These are phyloP conservation scores for Rhodotorula sp. DNA, from an alignment of 1,284 basidiomycete species.

Conservation along the genomic window DNA sequence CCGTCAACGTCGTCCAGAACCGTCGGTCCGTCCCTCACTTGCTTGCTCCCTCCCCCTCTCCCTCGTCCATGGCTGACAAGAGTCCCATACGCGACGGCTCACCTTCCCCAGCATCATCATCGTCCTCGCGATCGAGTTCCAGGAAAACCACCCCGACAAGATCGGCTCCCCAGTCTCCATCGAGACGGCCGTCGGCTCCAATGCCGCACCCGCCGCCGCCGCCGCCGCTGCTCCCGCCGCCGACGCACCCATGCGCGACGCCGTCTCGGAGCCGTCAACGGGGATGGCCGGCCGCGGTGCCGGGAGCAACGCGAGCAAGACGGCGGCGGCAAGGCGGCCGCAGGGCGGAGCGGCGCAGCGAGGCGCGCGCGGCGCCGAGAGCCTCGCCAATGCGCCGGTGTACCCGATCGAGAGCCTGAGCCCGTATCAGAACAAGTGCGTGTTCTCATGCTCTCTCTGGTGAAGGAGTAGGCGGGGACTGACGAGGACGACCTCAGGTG, in stretches of 20 bases:
- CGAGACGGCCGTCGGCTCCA: slow-evolving; percentile 43
- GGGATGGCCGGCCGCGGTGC: slow-evolving; percentile 5
- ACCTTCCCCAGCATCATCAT: slow-evolving; percentile 69
- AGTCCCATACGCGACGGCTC: background rate
- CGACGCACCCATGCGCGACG: slow-evolving; percentile 7
- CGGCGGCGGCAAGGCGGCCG: slow-evolving; percentile 23
- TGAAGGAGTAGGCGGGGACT: background rate
- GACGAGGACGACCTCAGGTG: slow-evolving; percentile 55
- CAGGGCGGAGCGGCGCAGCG: slow-evolving; percentile 2
- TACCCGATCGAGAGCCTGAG: slow-evolving; percentile 93
- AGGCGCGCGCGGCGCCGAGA: slow-evolving; percentile 4
- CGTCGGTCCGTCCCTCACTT: slow-evolving; percentile 63
- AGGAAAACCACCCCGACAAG: slow-evolving; percentile 61
- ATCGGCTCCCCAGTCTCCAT: slow-evolving; percentile 69
- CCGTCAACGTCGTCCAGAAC: slow-evolving; percentile 80
- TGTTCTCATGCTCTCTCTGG: background rate
- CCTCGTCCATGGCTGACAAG: slow-evolving; percentile 7
- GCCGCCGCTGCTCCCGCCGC: background rate
- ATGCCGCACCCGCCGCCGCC: background rate
- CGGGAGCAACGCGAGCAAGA: slow-evolving; percentile 40
- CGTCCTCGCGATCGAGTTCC: slow-evolving; percentile 62
- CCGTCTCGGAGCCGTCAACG: slow-evolving; percentile 10
- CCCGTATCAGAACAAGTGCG: slow-evolving; percentile 90
- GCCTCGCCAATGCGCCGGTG: slow-evolving; percentile 54
- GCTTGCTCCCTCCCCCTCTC: slow-evolving; percentile 2